These are phyloP conservation scores for Paecilomyces dactylethromorphus DNA, from an alignment of 2,329 filamentous ascomycete species.

Conservation along the genomic window DNA sequence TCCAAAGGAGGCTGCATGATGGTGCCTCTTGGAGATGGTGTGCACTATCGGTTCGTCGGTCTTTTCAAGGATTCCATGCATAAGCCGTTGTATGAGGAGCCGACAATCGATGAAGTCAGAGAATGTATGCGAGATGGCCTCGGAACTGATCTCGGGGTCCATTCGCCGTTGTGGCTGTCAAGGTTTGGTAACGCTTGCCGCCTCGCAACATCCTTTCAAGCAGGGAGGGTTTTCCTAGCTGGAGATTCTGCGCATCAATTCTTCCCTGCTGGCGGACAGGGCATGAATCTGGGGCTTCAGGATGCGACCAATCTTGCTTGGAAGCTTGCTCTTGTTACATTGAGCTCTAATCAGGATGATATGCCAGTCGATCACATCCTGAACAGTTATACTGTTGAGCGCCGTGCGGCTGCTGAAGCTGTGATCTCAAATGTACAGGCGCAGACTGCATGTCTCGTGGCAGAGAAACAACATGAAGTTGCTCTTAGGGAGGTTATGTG, in stretches of 20 bases:
- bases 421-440: background rate
- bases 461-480: background rate
- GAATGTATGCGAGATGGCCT: background rate
- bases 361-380: background rate
- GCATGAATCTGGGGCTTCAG: constrained; percentile 17
- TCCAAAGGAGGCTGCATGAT: background rate
- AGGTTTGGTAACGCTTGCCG: background rate
- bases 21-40: background rate
- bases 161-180: background rate
- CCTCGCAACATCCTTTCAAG: background rate
- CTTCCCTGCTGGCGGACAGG: constrained; percentile 13
- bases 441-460: background rate
- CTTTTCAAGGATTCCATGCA: background rate
- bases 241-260: constrained; percentile 14
- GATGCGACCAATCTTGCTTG: constrained; percentile 15
- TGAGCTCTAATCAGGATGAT: constrained; percentile 1
- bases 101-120: background rate
- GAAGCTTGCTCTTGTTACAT: constrained; percentile 14
- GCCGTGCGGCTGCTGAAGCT: background rate
- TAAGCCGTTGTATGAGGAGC: background rate
- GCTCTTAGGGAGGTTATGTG: background rate
- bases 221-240: constrained; percentile 11
- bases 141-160: background rate
- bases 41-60: background rate
- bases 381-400: background rate